Base-by-base conservation (phyloP, 2,329 filamentous ascomycete genomes). In the Fusarium sp. region DNA sequence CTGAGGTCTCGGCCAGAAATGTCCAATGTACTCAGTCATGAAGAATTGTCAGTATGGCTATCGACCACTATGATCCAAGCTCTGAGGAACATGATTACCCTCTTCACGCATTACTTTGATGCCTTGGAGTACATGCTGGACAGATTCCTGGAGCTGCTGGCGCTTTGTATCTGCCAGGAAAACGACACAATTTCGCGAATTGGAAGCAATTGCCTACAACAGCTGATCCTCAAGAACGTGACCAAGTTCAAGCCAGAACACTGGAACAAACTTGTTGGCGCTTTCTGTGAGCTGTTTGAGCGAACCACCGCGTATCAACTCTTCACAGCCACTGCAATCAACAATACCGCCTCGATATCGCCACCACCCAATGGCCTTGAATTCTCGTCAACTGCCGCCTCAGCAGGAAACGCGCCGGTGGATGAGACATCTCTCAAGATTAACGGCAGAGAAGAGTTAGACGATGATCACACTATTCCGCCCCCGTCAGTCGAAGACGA, bases 31-130 rank as follows among this genome's bases (percentile, higher is more conserved):
- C 88, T 95, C 38, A 98, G 95, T 77, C 95, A 98, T 76, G 97
- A 99, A 81, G 96, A 99, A 78, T 87, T 98, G 23, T 98, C 96
- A 0, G 96, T 99, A 5, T 99, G 96, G 96, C 87, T 99, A 27
- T 98, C 96, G 1, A 99, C 96, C 0, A 99, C 96, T 12, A 98
- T 99, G 93, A 99, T 99, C 42, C 96, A 99, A 80, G 96, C 96
- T 4, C 85, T 99, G 60, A 91, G 96, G 64, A 98, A 98, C 82
- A 97, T 99, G 93, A 98, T 99, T 76, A 95, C 94, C 2, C 88
- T 99, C 27, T 99, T 99, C 81, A 99, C 97, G 0, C 97, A 99
- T 81, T 99, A 98, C 82, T 99, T 99, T 73, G 93, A 97, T 64
- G 91, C 94, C 0, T 85, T 99, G 13, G 94, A 98, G 82, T 97